Percentiles rank a stretch among this genome's conserved stretches.
Conservation (phyloP, 2,329 filamentous ascomycete species). For the Pyricularia sp. region DNA sequence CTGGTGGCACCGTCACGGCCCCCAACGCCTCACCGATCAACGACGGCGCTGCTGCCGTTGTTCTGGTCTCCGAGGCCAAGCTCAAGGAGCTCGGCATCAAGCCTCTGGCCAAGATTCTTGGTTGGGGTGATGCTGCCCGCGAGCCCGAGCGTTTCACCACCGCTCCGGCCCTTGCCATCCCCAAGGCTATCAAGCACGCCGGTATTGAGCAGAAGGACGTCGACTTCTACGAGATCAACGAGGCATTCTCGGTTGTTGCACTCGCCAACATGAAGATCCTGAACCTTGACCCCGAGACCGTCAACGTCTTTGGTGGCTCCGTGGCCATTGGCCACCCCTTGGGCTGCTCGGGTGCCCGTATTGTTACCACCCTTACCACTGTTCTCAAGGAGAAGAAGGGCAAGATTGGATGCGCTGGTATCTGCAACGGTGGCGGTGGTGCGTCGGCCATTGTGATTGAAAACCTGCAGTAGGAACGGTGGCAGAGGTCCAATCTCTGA, state of each 20-base stretch:
- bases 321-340: conserved; percentile 95
- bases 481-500: background rate
- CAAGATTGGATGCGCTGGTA: conserved; percentile 88
- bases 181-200: conserved; percentile 95
- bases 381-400: conserved; percentile 85
- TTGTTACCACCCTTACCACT: conserved; percentile 79
- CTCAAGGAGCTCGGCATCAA: conserved; percentile 85
- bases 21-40: conserved; percentile 95
- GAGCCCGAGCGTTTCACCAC: conserved; percentile 94
- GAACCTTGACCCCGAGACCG: conserved; percentile 67
- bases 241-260: conserved; percentile 95
- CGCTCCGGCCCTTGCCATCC: conserved; percentile 84
- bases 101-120: conserved; percentile 91
- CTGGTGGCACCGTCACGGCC: conserved; percentile 82
- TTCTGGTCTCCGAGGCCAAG: conserved; percentile 90
- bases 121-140: conserved; percentile 92
- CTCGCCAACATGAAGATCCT: conserved; percentile 95
- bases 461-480: conserved; percentile 42
- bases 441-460: conserved; percentile 92
- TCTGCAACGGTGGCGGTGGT: conserved; percentile 96
- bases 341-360: conserved; percentile 87
- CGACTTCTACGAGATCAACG: conserved; percentile 98
- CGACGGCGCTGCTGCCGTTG: conserved; percentile 84
- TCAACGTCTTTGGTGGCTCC: conserved; percentile 91
- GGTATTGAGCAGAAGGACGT: conserved; percentile 68